These are phyloP conservation scores for Chaetomiaceae sp. DNA, from an alignment of 2,329 filamentous ascomycete species.

Conservation along the genomic window DNA sequence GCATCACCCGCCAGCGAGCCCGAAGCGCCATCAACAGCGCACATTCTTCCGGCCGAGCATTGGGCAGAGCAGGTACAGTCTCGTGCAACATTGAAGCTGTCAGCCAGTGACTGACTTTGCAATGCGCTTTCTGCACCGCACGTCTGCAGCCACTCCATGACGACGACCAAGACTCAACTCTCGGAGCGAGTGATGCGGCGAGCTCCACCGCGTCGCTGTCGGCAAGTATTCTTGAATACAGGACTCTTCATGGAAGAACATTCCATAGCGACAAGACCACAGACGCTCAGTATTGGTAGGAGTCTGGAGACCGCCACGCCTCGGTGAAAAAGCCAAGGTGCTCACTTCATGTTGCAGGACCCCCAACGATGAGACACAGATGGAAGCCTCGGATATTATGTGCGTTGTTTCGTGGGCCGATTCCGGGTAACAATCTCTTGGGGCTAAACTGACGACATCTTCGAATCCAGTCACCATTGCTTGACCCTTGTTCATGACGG, in stretches of 20 bases:
- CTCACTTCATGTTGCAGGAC: background rate
- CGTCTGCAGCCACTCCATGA: background rate
- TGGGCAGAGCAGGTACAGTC: background rate
- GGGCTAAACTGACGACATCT: background rate
- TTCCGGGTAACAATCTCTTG: background rate
- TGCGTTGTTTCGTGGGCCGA: background rate
- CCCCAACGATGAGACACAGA: constrained; percentile 25
- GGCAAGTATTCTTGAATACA: constrained; percentile 30
- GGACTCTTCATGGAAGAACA: constrained; percentile 29
- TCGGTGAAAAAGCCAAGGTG: background rate
- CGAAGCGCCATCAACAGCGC: too few relatives aligned
- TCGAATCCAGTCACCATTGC: constrained; percentile 17
- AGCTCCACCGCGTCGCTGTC: constrained; percentile 29
- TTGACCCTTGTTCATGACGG: constrained; percentile 12
- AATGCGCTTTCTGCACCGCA: too few relatives aligned
- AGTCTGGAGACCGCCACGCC: background rate
- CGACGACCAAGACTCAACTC: constrained; percentile 6
- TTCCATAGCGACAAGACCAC: constrained; percentile 28
- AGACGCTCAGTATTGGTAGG: constrained; percentile 28
- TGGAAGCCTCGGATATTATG: constrained; percentile 18
- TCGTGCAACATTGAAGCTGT: too few relatives aligned
- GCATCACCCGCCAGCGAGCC: too few relatives aligned
- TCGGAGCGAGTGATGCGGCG: constrained; percentile 6
- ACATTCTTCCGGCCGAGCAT: background rate
- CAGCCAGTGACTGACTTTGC: too few relatives aligned